Base-by-base conservation (phyloP, 805 yeast species). In the Candida coleopterorum region DNA sequence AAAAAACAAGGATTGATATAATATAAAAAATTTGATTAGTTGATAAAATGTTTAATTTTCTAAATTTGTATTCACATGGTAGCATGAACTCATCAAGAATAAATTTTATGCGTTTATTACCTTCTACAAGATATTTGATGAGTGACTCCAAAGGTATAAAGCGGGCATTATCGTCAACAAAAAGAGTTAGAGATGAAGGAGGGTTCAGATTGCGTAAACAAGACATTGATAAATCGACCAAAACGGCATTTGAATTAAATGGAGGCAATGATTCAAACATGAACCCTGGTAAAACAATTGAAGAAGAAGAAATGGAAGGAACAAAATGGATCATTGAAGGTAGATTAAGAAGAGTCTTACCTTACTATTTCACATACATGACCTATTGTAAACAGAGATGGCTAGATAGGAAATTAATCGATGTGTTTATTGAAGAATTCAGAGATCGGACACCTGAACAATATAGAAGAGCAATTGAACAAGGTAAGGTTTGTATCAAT, bases 301-400 rank as follows among this genome's bases (percentile, higher is more conserved):
- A 59, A 32, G 79, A 76, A 44, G 81, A 78, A 47, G 79, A 72
- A 38, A 68, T 75, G 2, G 79, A 78, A 30, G 81, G 77, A 2
- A 77, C 79, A 3, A 57, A 70, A 18, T 81, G 81, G 48, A 46
- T 51, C 0, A 60, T 81, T 3, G 79, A 76, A 14, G 85, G 84
- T 0, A 62, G 75, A 2, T 61, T 85, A 34, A 63, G 97, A 31
- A 66, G 82, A 42, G 85, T 93, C 2, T 70, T 78, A 1, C 97
- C 98, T 0, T 93, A 93, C 55, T 84, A 71, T 52, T 90, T 77
- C 65, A 88, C 95, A 0, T 90, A 93, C 53, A 68, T 86, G 58
- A 93, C 99, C 0, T 85, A 81, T 53, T 89, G 97, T 59, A 93
- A 93, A 58, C 62, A 73, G 53, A 69, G 99, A 51, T 93, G 99